phyloP scores from a whole-genome alignment of 2,329 filamentous ascomycete genomes.

The Ramichloridium luteum region DNA sequence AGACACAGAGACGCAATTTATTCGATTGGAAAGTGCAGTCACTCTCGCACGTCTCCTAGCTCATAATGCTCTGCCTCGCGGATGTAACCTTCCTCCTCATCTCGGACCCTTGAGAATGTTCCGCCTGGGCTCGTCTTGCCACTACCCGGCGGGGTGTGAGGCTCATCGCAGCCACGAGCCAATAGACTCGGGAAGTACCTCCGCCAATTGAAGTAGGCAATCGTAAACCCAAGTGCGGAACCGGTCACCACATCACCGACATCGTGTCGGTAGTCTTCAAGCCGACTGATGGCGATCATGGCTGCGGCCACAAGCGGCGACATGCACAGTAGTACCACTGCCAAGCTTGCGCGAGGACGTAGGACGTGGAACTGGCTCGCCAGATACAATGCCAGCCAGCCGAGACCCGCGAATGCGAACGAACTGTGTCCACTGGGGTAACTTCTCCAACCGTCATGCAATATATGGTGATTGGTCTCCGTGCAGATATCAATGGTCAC shows the following conservation, averaged over 20 bases:
- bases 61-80: constrained; percentile 2
- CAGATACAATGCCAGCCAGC: constrained; percentile 47
- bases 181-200: constrained; percentile 47
- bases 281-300: constrained; percentile 48
- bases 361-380: constrained; percentile 50
- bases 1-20: too few species aligned
- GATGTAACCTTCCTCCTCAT: constrained; percentile 31
- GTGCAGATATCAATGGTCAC: constrained; percentile 61
- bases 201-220: constrained; percentile 48
- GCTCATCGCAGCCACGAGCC: constrained; percentile 38
- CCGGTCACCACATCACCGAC: constrained; percentile 50
- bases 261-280: constrained; percentile 53
- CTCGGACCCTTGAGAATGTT: constrained; percentile 29
- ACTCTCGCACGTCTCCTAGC: not conserved
- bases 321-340: constrained; percentile 42
- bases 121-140: constrained; percentile 11
- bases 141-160: constrained; percentile 31
- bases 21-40: too few species aligned
- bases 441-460: constrained; percentile 75
- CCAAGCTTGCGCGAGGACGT: constrained; percentile 45
- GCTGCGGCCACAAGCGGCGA: constrained; percentile 45
- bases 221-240: constrained; percentile 39
- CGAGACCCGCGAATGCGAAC: constrained; percentile 67
- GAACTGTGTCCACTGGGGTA: constrained; percentile 73
- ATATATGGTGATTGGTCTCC: constrained; percentile 51